phyloP scores from a whole-genome alignment of 352 stramenopile species.

The Phytophthora sp. region DNA sequence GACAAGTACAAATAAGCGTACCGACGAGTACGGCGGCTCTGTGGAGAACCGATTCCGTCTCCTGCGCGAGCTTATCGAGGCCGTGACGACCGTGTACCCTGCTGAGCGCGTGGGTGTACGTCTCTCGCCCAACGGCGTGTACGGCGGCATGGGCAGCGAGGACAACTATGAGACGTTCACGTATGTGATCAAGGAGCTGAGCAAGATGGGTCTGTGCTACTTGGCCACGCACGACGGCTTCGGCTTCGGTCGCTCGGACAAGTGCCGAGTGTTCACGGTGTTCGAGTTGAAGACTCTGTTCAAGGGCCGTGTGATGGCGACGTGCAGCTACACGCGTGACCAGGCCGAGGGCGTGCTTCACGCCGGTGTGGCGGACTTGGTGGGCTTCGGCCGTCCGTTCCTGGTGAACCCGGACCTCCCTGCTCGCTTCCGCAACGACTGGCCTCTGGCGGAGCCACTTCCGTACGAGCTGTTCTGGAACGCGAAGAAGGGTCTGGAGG shows the following conservation, averaged over 20 bases:
- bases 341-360: constrained; percentile 40
- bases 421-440: constrained; percentile 32
- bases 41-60: constrained; percentile 82
- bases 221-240: constrained; percentile 42
- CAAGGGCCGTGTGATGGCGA: constrained; percentile 31
- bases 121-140: constrained; percentile 41
- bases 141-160: constrained; percentile 38
- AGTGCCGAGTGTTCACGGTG: constrained; percentile 29
- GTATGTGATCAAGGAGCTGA: constrained; percentile 39
- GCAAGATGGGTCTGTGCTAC: constrained; percentile 42
- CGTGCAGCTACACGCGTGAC: constrained; percentile 43
- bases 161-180: constrained; percentile 56
- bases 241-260: constrained; percentile 39
- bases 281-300: constrained; percentile 39
- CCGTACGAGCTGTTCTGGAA: constrained; percentile 17
- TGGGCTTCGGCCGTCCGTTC: constrained; percentile 37
- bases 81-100: constrained; percentile 40
- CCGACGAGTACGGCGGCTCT: constrained; percentile 81
- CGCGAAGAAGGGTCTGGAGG: constrained; percentile 8
- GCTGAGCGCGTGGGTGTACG: constrained; percentile 32
- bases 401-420: constrained; percentile 48
- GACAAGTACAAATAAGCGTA: constrained; percentile 74
- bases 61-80: constrained; percentile 67
- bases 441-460: constrained; percentile 6
- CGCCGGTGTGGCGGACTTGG: constrained; percentile 34